Base-by-base conservation (phyloP, 1,284 basidiomycete genomes). In the Vanrija pseudolonga region DNA sequence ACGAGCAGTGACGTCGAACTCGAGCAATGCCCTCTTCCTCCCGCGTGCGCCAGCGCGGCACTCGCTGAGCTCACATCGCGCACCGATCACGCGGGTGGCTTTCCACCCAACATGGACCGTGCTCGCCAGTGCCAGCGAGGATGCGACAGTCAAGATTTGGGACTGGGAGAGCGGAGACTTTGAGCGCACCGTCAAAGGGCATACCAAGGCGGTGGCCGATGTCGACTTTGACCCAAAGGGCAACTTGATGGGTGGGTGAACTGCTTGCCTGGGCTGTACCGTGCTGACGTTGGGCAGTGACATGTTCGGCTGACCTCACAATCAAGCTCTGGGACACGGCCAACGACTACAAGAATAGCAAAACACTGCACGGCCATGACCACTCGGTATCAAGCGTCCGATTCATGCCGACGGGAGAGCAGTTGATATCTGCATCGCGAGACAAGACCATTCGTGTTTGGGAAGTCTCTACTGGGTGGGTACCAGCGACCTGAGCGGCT, bases 161-260 rank as follows among this genome's bases (percentile, higher is more conserved):
- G 91, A 95, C 70, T 95, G 91, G 90, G 91, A 95, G 71, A 88
- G 88, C 38, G 91, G 91, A 23, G 91, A 94, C 62, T 88, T 93
- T 67, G 92, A 95, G 73, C 78, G 89, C 56, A 94, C 92, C 8
- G 77, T 95, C 56, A 95, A 94, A 76, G 90, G 91, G 0, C 91
- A 95, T 77, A 94, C 91, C 37, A 90, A 90, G 70, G 83, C 87
- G 18, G 87, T 95, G 18, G 85, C 85, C 71, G 90, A 93, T 73
- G 84, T 90, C 47, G 89, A 92, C 68, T 95, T 89, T 71, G 90
- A 94, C 72, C 82, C 84, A 58, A 90, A 88, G 74, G 91, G 91
- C 22, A 84, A 84, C 62, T 76, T 87, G 26, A 78, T 94, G 63
- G 90, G 90, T 88, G 65, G 69, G 84, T 77, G 3, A 23, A 7